These are phyloP conservation scores for Nakaseomyces sp. DNA, from an alignment of 1,139 yeast genomes.

Conservation along the genomic window DNA sequence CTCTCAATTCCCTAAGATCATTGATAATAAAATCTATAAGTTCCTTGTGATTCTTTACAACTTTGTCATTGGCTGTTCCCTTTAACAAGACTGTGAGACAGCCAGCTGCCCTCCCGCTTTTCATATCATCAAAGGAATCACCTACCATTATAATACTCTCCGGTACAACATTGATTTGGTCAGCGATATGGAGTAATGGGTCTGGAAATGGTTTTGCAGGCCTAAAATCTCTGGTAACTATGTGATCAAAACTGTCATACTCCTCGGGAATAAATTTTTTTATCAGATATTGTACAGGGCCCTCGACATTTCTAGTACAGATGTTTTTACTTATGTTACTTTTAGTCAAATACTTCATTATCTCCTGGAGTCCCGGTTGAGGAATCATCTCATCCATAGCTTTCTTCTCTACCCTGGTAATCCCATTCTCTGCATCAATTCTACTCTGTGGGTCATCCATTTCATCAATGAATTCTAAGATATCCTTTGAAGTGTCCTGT, in stretches of 20 bases:
- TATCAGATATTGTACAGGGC: constrained; percentile 40
- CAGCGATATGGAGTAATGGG: constrained; percentile 47
- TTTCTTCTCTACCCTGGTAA: constrained; percentile 43
- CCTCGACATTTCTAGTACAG: constrained; percentile 51
- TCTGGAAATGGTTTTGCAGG: constrained; percentile 62
- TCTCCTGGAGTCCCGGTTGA: constrained; percentile 37
- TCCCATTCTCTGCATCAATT: constrained; percentile 36
- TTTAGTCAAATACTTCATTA: constrained; percentile 31
- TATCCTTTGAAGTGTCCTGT: constrained; percentile 38
- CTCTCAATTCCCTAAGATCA: not conserved
- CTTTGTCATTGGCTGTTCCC: not conserved
- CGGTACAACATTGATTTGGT: constrained; percentile 39
- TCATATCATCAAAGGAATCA: constrained; percentile 58
- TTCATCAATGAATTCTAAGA: constrained; percentile 40
- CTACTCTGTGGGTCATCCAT: constrained; percentile 36
- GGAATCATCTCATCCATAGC: constrained; percentile 54
- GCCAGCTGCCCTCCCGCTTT: constrained; percentile 51
- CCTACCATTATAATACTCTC: constrained; percentile 55
- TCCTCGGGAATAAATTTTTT: constrained; percentile 36
- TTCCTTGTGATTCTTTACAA: not conserved
- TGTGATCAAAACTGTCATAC: constrained; percentile 37
- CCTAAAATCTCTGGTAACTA: constrained; percentile 49
- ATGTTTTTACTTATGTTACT: constrained; percentile 40
- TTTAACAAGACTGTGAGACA: constrained; percentile 42
- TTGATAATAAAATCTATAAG: constrained; percentile 1